A percentile compares a stretch with the other conserved stretches of the same genome.
Evolutionary conservation across 495 filamentous ascomycete genomes (phyloP).

Genomic region (Beverwykella pulmonaria): DNA sequence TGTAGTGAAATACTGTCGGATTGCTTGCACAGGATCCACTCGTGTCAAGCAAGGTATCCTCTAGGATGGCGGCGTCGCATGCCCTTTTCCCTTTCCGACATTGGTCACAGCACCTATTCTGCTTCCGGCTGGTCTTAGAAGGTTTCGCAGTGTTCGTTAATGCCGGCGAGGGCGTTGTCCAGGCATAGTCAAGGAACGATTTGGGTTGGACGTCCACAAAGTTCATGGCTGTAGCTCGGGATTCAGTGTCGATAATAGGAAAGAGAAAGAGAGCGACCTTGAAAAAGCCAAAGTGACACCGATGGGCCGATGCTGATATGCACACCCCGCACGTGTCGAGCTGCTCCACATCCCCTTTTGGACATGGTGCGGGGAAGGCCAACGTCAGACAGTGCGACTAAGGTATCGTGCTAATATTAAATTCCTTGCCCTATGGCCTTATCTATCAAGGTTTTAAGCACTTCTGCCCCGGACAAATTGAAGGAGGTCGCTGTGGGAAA

Average conservation of each 20-base stretch:
- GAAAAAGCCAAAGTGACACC: background rate
- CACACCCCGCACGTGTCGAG: conserved; percentile 22
- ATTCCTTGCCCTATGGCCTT: background rate
- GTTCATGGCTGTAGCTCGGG: conserved; percentile 17
- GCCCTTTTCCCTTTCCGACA: conserved; percentile 52
- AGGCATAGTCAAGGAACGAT: conserved; percentile 34
- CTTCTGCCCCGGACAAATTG: background rate
- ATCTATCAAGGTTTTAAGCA: background rate
- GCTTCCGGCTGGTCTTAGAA: conserved; percentile 36
- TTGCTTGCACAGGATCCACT: conserved; percentile 6
- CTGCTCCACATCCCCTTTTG: conserved; percentile 24
- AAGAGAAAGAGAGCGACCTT: conserved; percentile 3
- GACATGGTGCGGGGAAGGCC: conserved; percentile 28
- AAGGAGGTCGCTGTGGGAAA: too few relatives aligned
- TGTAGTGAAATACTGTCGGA: conserved; percentile 31
- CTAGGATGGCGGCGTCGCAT: conserved; percentile 45
- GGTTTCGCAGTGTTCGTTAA: conserved; percentile 3
- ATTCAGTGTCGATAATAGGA: conserved; percentile 23
- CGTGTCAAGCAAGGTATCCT: conserved; percentile 25
- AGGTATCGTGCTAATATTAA: background rate
- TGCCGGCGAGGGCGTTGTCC: conserved; percentile 25
- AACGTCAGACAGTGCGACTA: background rate
- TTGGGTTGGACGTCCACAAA: conserved; percentile 28
- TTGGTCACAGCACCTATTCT: conserved; percentile 52
- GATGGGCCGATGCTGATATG: conserved; percentile 1